A percentile compares a stretch with the other conserved stretches of the same genome.
Evolutionary conservation across 306 rosid genomes (phyloP).

Genomic region (Cicer judaicum): DNA sequence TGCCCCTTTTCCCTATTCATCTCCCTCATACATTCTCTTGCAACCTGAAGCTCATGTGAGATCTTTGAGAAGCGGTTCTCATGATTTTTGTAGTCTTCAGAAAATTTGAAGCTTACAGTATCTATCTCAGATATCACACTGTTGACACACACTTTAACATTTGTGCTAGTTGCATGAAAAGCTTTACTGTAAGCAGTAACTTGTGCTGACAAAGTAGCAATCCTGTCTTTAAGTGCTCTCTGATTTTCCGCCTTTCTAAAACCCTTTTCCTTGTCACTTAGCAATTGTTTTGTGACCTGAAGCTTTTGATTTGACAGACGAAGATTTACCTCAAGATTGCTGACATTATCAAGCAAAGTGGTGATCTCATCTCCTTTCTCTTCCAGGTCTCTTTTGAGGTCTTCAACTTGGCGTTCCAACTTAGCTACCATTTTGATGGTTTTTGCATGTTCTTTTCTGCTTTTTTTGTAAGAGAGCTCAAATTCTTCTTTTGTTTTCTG

Average conservation of each 20-base stretch:
- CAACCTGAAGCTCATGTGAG: constrained; percentile 59
- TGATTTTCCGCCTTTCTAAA: constrained; percentile 67
- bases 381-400: constrained; percentile 71
- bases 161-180: constrained; percentile 49
- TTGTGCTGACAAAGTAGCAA: constrained; percentile 53
- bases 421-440: constrained; percentile 56
- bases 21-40: constrained; percentile 60
- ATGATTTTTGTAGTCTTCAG: constrained; percentile 45
- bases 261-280: constrained; percentile 79
- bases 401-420: constrained; percentile 65
- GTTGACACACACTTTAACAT: constrained; percentile 48
- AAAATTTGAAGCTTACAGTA: constrained; percentile 52
- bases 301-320: constrained; percentile 96
- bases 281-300: constrained; percentile 82
- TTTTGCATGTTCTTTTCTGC: constrained; percentile 60
- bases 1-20: constrained; percentile 51
- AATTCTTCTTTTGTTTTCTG: constrained; percentile 64
- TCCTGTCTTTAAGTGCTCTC: constrained; percentile 65
- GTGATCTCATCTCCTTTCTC: constrained; percentile 67
- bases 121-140: constrained; percentile 52
- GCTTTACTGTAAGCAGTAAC: constrained; percentile 62
- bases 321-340: constrained; percentile 76
- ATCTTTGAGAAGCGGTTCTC: constrained; percentile 52
- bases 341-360: constrained; percentile 59
- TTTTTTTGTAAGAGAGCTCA: constrained; percentile 52